Conservation (phyloP, 2,329 filamentous ascomycete genomes). For the Cercospora zeae-maydis region DNA sequence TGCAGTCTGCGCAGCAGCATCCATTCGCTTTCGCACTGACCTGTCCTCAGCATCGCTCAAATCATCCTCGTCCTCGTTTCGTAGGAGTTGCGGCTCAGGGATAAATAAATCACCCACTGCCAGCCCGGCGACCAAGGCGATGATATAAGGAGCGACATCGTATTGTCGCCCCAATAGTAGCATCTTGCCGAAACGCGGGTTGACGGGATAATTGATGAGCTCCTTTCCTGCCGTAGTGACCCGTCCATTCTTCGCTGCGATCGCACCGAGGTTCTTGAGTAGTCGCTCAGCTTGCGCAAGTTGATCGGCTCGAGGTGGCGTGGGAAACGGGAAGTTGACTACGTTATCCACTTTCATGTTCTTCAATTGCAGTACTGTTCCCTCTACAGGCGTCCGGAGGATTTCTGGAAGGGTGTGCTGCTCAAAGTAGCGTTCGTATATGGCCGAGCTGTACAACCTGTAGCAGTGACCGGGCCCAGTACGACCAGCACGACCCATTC, state of each 20-base stretch:
- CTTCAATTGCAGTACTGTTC: constrained; percentile 85
- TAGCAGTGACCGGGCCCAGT: constrained; percentile 97
- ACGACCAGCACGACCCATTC: constrained; percentile 88
- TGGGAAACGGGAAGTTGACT: constrained; percentile 93
- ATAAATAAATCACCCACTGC: constrained; percentile 87
- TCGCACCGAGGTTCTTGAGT: constrained; percentile 77
- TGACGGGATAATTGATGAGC: constrained; percentile 84
- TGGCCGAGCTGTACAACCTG: constrained; percentile 85
- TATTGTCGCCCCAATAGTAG: constrained; percentile 82
- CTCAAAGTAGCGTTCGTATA: constrained; percentile 85
- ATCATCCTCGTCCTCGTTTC: constrained; percentile 36
- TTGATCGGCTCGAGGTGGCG: constrained; percentile 72
- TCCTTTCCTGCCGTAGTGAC: constrained; percentile 76
- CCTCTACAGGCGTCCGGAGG: constrained; percentile 85
- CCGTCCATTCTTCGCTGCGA: constrained; percentile 62
- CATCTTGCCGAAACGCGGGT: constrained; percentile 87
- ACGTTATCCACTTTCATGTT: constrained; percentile 88
- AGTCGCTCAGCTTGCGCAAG: constrained; percentile 82
- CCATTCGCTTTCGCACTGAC: constrained; percentile 40
- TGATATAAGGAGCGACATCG: constrained; percentile 76
- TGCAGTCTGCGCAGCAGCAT: constrained; percentile 58
- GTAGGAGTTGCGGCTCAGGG: constrained; percentile 66
- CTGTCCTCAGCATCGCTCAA: constrained; percentile 36
- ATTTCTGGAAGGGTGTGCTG: constrained; percentile 87
- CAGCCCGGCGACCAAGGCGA: constrained; percentile 82